A percentile compares a stretch with the other conserved stretches of the same genome.
phyloP scores from a whole-genome alignment of 2,329 filamentous ascomycete species.

The Penicillium decumbens region DNA sequence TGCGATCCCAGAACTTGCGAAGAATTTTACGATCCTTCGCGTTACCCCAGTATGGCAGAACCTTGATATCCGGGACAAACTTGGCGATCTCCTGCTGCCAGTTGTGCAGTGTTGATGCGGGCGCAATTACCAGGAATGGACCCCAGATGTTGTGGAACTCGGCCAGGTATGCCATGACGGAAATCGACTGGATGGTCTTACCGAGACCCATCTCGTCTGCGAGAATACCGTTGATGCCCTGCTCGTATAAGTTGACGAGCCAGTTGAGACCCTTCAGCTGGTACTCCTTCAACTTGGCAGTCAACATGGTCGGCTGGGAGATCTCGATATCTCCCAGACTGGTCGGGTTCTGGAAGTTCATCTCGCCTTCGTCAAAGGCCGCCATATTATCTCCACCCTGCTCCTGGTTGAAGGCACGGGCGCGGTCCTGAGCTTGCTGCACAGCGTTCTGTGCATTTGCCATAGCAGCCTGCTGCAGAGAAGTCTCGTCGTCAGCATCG shows the following conservation, averaged over 20 bases:
- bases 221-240: slow-evolving; percentile 98
- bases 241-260: slow-evolving; percentile 97
- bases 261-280: slow-evolving; percentile 99
- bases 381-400: slow-evolving; percentile 53
- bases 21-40: slow-evolving; percentile 91
- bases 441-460: slow-evolving; percentile 96
- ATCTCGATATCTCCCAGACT: slow-evolving; percentile 92
- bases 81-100: slow-evolving; percentile 98
- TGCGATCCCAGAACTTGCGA: slow-evolving; percentile 98
- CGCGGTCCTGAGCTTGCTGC: slow-evolving; percentile 87
- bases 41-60: slow-evolving; percentile 94
- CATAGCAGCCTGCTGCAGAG: slow-evolving; percentile 75
- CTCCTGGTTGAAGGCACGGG: slow-evolving; percentile 82
- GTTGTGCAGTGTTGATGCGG: slow-evolving; percentile 94
- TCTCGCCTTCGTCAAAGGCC: slow-evolving; percentile 87
- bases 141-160: slow-evolving; percentile 98
- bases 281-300: slow-evolving; percentile 94
- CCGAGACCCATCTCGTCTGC: slow-evolving; percentile 99
- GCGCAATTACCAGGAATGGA: slow-evolving; percentile 92
- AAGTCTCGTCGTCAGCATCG: slow-evolving; percentile 86
- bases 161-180: slow-evolving; percentile 96
- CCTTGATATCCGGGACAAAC: slow-evolving; percentile 92
- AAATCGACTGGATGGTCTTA: slow-evolving; percentile 98
- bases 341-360: slow-evolving; percentile 99
- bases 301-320: slow-evolving; percentile 87